phyloP scores from a whole-genome alignment of 2,329 filamentous ascomycete genomes.

The Conoideocrella luteorostrata region DNA sequence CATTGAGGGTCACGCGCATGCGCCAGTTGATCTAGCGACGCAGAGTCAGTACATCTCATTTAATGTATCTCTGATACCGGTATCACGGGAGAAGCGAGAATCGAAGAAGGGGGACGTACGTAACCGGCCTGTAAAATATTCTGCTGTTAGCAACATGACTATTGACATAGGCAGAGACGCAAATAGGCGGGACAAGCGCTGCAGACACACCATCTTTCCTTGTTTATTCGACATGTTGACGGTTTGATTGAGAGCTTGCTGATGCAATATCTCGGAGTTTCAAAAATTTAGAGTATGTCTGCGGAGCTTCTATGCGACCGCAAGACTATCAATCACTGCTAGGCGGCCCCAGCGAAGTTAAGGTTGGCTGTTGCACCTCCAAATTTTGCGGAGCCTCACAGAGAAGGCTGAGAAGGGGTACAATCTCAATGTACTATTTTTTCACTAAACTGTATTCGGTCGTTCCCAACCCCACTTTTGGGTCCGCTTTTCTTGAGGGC shows the following conservation, averaged over 20 bases:
- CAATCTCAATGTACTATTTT: constrained; percentile 22
- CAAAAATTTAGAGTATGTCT: constrained; percentile 36
- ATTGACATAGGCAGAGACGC: constrained; percentile 6
- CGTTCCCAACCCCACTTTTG: constrained; percentile 15
- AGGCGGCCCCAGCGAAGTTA: constrained; percentile 37
- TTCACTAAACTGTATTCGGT: constrained; percentile 19
- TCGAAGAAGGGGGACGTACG: constrained; percentile 45
- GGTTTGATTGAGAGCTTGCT: constrained; percentile 21
- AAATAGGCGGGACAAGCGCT: constrained; percentile 31
- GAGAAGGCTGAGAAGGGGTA: constrained; percentile 31
- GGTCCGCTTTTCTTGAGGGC: constrained; percentile 27
- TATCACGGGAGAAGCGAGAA: background rate
- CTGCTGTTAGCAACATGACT: constrained; percentile 56
- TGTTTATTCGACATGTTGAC: constrained; percentile 63
- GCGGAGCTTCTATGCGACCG: constrained; percentile 34
- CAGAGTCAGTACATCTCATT: constrained; percentile 17
- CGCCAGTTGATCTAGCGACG: constrained; percentile 86
- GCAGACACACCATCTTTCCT: constrained; percentile 89
- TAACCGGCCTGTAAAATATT: constrained; percentile 57
- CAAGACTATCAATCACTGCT: constrained; percentile 32
- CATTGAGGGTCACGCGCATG: constrained; percentile 93
- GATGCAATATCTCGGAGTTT: constrained; percentile 24
- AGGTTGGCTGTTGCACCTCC: constrained; percentile 25
- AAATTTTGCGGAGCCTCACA: constrained; percentile 42
- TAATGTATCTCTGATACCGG: constrained; percentile 14